Conservation (phyloP, 2,329 filamentous ascomycete species). For the Sarocladium strictum region DNA sequence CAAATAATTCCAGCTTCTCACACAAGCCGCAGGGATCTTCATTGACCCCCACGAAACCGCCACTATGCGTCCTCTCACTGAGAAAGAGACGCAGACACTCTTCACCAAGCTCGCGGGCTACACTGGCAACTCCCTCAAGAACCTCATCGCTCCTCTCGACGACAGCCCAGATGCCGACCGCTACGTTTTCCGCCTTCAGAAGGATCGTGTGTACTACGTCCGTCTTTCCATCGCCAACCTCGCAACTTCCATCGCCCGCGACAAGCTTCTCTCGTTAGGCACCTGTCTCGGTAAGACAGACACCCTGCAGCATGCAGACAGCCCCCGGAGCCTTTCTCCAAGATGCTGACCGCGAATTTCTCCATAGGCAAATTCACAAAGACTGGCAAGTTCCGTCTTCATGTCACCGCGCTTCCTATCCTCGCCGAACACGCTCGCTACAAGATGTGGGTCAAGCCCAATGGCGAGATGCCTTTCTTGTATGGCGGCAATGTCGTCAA, state of each 20-base stretch:
- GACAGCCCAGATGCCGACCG: constrained; percentile 65
- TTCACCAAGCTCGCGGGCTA: constrained; percentile 94
- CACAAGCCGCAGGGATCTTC: background rate
- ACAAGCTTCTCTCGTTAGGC: constrained; percentile 79
- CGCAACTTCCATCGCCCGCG: constrained; percentile 76
- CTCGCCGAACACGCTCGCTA: constrained; percentile 88
- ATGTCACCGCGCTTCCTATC: constrained; percentile 83
- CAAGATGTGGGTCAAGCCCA: constrained; percentile 95
- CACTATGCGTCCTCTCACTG: constrained; percentile 76
- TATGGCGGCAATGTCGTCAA: constrained; percentile 86
- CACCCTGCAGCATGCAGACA: constrained; percentile 11
- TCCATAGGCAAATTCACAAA: constrained; percentile 92
- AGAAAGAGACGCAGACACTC: constrained; percentile 71
- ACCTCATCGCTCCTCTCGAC: constrained; percentile 70
- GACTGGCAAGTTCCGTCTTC: constrained; percentile 88
- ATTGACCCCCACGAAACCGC: background rate
- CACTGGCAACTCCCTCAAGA: constrained; percentile 78
- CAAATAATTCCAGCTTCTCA: too few relatives aligned
- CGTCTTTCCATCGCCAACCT: constrained; percentile 85
- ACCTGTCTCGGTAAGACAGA: constrained; percentile 62
- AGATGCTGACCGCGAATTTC: background rate
- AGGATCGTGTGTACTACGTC: constrained; percentile 86
- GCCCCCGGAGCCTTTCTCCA: background rate
- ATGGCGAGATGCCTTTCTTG: constrained; percentile 95
- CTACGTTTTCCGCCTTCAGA: constrained; percentile 82